These are phyloP conservation scores for Schrenkiella parvula DNA, from an alignment of 345 rosid genomes.

Conservation along the genomic window DNA sequence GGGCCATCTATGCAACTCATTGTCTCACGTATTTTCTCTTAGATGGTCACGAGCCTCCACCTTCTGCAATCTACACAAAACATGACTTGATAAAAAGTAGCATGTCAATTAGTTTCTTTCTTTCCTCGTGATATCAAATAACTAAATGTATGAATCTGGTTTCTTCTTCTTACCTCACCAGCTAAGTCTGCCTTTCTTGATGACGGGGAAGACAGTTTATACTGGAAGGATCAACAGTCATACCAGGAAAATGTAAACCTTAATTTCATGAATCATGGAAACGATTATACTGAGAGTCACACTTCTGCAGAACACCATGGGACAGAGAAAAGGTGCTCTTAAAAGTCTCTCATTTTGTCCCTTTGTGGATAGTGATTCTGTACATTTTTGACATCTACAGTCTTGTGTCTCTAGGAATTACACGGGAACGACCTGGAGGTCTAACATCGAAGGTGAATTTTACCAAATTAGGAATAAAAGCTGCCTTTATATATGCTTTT, in stretches of 20 bases:
- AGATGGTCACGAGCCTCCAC: not conserved
- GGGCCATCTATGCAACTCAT: not conserved
- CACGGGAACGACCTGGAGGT: conserved; percentile 35
- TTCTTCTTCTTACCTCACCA: conserved; percentile 16
- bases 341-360: conserved; percentile 11
- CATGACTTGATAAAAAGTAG: conserved; percentile 1
- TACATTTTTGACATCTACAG: conserved; percentile 21
- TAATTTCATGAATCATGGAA: conserved; percentile 34
- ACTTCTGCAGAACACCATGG: conserved; percentile 33
- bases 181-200: conserved; percentile 36
- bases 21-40: not conserved
- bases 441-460: conserved; percentile 47
- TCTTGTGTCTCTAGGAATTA: conserved; percentile 42
- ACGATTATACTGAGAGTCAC: conserved; percentile 33
- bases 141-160: not conserved
- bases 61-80: not conserved
- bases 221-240: conserved; percentile 41
- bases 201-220: conserved; percentile 32
- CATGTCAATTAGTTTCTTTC: conserved; percentile 19
- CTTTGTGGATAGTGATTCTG: not conserved
- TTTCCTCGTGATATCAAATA: conserved; percentile 6
- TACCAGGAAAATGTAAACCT: conserved; percentile 29
- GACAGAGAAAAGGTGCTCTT: conserved; percentile 48
- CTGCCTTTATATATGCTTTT: not conserved
- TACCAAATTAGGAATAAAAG: not conserved